These are phyloP conservation scores for Purpureocillium takamizusanense DNA, from an alignment of 2,329 filamentous ascomycete species.

Conservation along the genomic window DNA sequence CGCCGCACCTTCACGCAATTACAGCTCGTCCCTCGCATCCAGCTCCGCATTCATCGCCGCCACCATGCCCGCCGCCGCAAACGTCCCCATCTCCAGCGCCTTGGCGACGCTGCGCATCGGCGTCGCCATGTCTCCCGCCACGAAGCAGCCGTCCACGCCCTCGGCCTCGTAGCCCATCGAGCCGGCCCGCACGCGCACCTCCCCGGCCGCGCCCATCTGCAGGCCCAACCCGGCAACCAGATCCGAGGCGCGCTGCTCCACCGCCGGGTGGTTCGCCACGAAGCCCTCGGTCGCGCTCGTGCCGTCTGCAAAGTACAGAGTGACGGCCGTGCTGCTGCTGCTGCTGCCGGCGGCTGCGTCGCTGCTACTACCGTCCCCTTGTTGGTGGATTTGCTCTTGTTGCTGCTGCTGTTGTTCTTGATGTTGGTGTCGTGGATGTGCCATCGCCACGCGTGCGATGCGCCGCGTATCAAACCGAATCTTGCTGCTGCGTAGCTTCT, in stretches of 20 bases:
- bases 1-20: no score
- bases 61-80: conserved; percentile 17
- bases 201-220: conserved; percentile 29
- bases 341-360: no score
- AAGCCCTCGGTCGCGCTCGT: conserved; percentile 26
- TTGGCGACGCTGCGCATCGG: conserved; percentile 17
- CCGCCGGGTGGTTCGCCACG: conserved; percentile 25
- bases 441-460: conserved; percentile 20
- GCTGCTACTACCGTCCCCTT: not conserved
- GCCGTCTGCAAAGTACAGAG: conserved; percentile 31
- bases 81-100: conserved; percentile 18
- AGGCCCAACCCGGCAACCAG: conserved; percentile 35
- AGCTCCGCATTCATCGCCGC: conserved; percentile 16
- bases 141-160: conserved; percentile 41
- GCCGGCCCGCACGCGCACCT: conserved; percentile 31
- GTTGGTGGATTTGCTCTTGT: no score
- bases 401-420: no score
- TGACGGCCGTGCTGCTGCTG: conserved; percentile 16
- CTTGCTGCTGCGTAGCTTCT: conserved; percentile 18
- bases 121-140: conserved; percentile 39
- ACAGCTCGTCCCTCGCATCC: conserved; percentile 16
- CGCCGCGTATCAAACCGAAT: conserved; percentile 27
- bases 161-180: conserved; percentile 32
- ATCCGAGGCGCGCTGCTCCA: conserved; percentile 25
- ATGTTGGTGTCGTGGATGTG: not conserved